Conservation (phyloP, 148 eudicot species). For the Amaranthus cruentus region DNA sequence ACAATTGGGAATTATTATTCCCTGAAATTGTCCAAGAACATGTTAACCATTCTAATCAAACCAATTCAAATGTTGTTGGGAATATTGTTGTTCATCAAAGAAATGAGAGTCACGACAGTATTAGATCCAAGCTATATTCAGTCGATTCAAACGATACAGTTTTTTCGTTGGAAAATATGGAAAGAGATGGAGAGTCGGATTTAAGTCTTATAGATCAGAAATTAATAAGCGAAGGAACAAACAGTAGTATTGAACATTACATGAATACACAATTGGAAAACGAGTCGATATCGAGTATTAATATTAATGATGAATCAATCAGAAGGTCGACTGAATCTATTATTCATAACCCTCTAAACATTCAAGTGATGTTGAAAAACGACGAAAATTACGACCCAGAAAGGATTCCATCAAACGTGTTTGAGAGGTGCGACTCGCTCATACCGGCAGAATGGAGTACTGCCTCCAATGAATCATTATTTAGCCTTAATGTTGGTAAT, state of each 20-base stretch:
- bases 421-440: constrained; percentile 22
- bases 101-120: not conserved
- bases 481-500: constrained; percentile 29
- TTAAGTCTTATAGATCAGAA: constrained; percentile 19
- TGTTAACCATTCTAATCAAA: not conserved
- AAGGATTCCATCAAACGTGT: constrained; percentile 32
- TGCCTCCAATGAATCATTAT: constrained; percentile 32
- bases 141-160: not conserved
- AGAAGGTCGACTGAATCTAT: not conserved
- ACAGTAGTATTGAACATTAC: not conserved
- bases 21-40: constrained; percentile 20
- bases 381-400: constrained; percentile 29
- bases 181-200: constrained; percentile 8
- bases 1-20: constrained; percentile 21
- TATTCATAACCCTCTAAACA: constrained; percentile 26
- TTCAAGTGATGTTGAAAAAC: constrained; percentile 45
- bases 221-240: not conserved
- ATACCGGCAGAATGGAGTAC: constrained; percentile 31
- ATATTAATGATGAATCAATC: constrained; percentile 11
- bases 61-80: not conserved
- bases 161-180: not conserved
- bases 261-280: constrained; percentile 5
- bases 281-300: not conserved
- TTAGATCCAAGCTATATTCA: not conserved
- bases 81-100: not conserved